Conservation (phyloP, 306 rosid genomes). For the Crotalaria pallida region DNA sequence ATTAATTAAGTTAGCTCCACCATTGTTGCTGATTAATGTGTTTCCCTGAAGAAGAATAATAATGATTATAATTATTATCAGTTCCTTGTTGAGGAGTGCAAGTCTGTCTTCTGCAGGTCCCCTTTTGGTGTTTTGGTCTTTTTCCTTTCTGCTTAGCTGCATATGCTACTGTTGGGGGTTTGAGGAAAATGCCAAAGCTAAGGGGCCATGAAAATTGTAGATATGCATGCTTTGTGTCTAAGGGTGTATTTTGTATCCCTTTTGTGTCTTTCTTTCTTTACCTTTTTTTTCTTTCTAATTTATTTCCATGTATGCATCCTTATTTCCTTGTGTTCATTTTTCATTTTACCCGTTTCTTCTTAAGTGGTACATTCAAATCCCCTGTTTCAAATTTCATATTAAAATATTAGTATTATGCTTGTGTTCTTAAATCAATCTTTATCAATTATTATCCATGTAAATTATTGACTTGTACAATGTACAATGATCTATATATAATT, state of each 20-base stretch:
- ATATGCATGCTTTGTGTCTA: slow-evolving; percentile 42
- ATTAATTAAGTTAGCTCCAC: slow-evolving; percentile 23
- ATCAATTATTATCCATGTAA: background rate
- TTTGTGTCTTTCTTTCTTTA: slow-evolving; percentile 7
- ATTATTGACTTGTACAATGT: background rate
- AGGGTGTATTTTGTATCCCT: slow-evolving; percentile 52
- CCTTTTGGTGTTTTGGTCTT: background rate
- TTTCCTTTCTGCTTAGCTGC: background rate
- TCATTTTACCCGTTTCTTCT: background rate
- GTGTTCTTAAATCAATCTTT: slow-evolving; percentile 19
- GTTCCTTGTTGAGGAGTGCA: slow-evolving; percentile 29
- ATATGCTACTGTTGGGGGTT: background rate
- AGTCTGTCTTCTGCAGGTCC: slow-evolving; percentile 35
- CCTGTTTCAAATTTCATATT: slow-evolving; percentile 17
- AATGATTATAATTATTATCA: too few species aligned
- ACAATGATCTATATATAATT: background rate
- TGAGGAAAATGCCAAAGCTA: background rate
- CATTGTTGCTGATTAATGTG: slow-evolving; percentile 1
- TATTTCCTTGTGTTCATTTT: slow-evolving; percentile 17
- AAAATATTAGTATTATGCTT: slow-evolving; percentile 3
- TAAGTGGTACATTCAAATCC: slow-evolving; percentile 20
- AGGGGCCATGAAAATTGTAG: slow-evolving; percentile 47
- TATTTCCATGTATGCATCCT: slow-evolving; percentile 31
- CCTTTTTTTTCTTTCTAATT: background rate
- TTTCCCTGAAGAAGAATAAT: slow-evolving; percentile 31